A percentile compares a stretch with the other conserved stretches of the same genome.
Conservation (phyloP, 2,329 filamentous ascomycete genomes). For the Aspergillus eucalypticola region DNA sequence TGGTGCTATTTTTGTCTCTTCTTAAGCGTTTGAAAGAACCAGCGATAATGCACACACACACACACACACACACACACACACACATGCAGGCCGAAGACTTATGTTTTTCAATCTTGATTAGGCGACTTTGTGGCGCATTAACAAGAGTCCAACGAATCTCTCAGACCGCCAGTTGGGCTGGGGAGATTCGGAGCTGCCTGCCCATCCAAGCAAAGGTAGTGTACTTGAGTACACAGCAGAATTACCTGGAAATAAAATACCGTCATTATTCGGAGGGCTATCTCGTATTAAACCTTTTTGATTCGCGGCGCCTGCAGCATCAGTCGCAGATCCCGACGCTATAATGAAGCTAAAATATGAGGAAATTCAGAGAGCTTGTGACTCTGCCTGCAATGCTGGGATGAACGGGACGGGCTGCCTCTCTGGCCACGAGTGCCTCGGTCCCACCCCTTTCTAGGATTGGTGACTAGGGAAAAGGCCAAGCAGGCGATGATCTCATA, state of each 20-base stretch:
- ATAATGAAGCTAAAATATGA: not conserved
- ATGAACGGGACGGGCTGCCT: constrained; percentile 10
- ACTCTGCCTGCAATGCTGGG: not conserved
- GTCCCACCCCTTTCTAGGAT: constrained; percentile 7
- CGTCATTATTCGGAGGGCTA: constrained; percentile 10
- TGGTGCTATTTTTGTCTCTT: not conserved
- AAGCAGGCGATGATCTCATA: constrained; percentile 4
- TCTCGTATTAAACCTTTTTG: constrained; percentile 4
- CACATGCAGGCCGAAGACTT: not conserved
- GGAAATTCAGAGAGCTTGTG: not conserved
- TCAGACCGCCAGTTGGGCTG: not conserved
- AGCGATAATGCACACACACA: not conserved
- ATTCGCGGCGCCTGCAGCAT: constrained; percentile 1
- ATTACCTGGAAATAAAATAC: not conserved
- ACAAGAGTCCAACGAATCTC: not conserved
- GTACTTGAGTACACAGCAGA: not conserved
- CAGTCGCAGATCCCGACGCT: not conserved
- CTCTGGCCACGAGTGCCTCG: constrained; percentile 22
- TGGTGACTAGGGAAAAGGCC: not conserved
- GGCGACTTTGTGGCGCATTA: not conserved
- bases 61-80: not conserved
- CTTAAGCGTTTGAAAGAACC: not conserved
- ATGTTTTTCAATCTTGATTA: not conserved
- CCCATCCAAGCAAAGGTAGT: not conserved
- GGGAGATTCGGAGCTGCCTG: not conserved